Evolutionary conservation across 306 rosid species (phyloP), one percentile per base, ranked within the genome.

Genomic region (Rosa persica): DNA sequence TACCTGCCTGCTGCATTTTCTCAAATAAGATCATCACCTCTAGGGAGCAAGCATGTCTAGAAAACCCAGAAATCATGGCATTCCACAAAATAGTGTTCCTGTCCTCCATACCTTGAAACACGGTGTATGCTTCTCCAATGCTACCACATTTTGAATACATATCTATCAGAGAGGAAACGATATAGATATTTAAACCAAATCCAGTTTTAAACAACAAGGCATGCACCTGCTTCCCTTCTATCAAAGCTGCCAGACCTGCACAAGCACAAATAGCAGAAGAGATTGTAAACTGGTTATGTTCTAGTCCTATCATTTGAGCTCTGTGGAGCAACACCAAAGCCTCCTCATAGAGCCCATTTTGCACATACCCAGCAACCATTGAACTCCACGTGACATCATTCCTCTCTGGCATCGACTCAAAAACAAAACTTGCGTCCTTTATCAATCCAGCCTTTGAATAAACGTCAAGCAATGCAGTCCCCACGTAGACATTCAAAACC

Each of bases 121-220:
- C 86, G 44, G 79, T 72, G 81, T 86, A 88, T 27, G 97, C 90
- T 83, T 92, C 92, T 77, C 39, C 77, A 75, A 94, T 88, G 86
- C 92, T 79, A 77, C 97, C 97, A 25, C 97, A 92, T 85, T 89
- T 94, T 75, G 97, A 94, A 79, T 89, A 92, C 97, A 94, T 92
- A 80, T 90, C 97, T 48, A 92, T 75, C 79, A 94, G 88, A 57
- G 97, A 88, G 60, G 95, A 88, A 76, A 80, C 77, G 25, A 88
- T 81, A 80, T 83, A 89, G 27, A 86, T 12, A 51, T 90, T 92
- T 11, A 82, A 89, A 73, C 81, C 83, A 78, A 83, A 85, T 72
- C 97, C 97, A 43, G 81, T 81, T 80, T 92, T 94, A 52, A 81
- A 81, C 42, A 89, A 80, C 82, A 86, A 23, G 9, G 92, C 89